Evolutionary conservation across 768 basidiomycete genomes (phyloP), one percentile per base, ranked within the genome.

Genomic region (Pleurotus sapidus): DNA sequence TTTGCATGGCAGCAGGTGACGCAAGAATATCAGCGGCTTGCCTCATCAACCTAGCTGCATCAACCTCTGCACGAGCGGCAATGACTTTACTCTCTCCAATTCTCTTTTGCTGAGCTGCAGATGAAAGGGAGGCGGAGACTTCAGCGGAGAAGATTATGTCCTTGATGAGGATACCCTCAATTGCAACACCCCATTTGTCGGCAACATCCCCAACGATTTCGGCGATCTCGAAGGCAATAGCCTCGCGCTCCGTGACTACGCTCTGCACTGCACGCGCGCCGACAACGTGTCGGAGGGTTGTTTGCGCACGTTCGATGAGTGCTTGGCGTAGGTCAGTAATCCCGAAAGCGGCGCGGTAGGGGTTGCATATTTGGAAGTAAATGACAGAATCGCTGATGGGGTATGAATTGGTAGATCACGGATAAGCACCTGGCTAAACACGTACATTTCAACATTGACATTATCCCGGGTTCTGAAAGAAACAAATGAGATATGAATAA

Each of bases 81-180:
- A 97, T 96, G 69, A 96, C 92, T 74, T 98, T 98, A 67, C 87
- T 87, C 76, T 98, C 96, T 73, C 95, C 96, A 58, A 98, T 87
- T 59, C 96, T 84, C 83, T 97, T 97, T 74, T 96, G 94, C 68
- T 97, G 95, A 17, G 96, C 96, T 38, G 96, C 96, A 61, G 89
- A 91, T 11, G 94, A 96, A 49, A 99, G 81, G 15, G 92, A 93
- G 7, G 93, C 88, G 53, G 94, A 87, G 15, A 99, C 84, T 58
- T 98, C 96, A 48, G 89, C 60, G 55, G 88, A 89, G 81, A 98
- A 97, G 73, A 95, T 89, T 73, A 95, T 93, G 70, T 93, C 92
- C 76, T 93, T 93, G 78, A 93, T 91, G 68, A 97, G 86, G 74
- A 98, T 95, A 51, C 92, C 91, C 71, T 98, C 96, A 70, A 98